These are phyloP conservation scores for Styphnolobium japonicum DNA, from an alignment of 306 rosid species.

Conservation along the genomic window DNA sequence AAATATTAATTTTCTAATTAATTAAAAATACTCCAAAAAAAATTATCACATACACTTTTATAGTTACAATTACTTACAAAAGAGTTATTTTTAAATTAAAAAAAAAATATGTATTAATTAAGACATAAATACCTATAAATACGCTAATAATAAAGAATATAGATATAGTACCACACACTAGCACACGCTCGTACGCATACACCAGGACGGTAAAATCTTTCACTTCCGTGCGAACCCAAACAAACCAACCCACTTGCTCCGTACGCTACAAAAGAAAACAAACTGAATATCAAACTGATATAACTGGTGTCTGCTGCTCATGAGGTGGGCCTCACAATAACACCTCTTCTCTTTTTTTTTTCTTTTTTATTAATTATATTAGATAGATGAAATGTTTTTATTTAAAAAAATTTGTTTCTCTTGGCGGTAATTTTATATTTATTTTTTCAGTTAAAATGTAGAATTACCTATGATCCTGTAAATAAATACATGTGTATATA, in stretches of 20 bases:
- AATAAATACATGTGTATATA: conserved; percentile 2
- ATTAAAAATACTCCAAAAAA: too few relatives aligned
- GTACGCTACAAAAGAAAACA: conserved; percentile 43
- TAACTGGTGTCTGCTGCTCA: conserved; percentile 36
- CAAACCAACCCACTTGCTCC: conserved; percentile 43
- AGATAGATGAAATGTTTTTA: too few relatives aligned
- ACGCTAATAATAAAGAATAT: too few relatives aligned
- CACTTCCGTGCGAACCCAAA: conserved; percentile 22
- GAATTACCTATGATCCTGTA: not conserved
- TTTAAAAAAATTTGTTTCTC: too few relatives aligned
- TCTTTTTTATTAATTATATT: not conserved
- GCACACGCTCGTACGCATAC: not conserved
- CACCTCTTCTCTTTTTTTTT: not conserved
- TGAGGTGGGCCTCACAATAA: conserved; percentile 40
- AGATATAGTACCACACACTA: too few relatives aligned
- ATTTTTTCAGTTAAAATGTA: not conserved
- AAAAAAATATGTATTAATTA: too few relatives aligned
- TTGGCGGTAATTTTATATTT: not conserved
- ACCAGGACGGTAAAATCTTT: conserved; percentile 10
- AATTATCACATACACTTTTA: too few relatives aligned
- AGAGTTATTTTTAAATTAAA: too few relatives aligned
- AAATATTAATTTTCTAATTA: too few relatives aligned
- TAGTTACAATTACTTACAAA: too few relatives aligned
- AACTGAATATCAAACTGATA: conserved; percentile 46
- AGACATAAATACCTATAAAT: too few relatives aligned